Evolutionary conservation across 345 rosid species (phyloP), one percentile per base, ranked within the genome.

Genomic region (Mercurialis annua): DNA sequence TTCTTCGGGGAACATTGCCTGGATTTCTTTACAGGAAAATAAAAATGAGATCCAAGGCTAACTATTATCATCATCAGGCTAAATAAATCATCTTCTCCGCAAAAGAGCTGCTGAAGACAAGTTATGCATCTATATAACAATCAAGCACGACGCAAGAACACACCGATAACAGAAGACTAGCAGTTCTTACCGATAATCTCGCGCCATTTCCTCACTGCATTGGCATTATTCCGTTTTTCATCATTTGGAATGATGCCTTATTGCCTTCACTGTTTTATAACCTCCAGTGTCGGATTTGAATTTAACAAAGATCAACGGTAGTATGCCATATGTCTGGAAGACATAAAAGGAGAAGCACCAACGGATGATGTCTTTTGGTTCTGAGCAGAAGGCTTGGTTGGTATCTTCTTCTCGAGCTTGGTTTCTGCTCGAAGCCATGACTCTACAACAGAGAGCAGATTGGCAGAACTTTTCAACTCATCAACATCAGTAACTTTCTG

Each of bases 281-380:
- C 49, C 33, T 4, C 59, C 34, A 18, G 8, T 18, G 30, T 31
- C 18, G 38, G 17, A 38, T 16, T 66, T 9, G 49, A 65, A 8
- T 40, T 40, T 14, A 18, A 31, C 33, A 43, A 59, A 36, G 65
- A 72, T 86, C 77, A 92, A 17, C 91, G 90, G 74, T 90, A 88
- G 82, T 87, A 90, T 68, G 98, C 96, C 97, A 90, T 88, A 65
- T 93, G 97, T 70, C 88, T 88, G 4, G 96, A 90, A 31, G 96
- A 84, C 73, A 71, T 72, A 64, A 92, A 89, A 46, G 89, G 92
- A 62, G 92, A 89, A 65, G 77, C 61, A 62, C 81, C 90, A 9
- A 66, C 64, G 24, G 87, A 79, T 27, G 87, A 73, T 24, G 82
- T 2, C 71, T 75, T 86, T 72, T 77, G 86, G 68, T 57, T 67